Evolutionary conservation across 2,329 filamentous ascomycete genomes (phyloP), one percentile per base, ranked within the genome.

Genomic region (Chalaropsis thielavioides): DNA sequence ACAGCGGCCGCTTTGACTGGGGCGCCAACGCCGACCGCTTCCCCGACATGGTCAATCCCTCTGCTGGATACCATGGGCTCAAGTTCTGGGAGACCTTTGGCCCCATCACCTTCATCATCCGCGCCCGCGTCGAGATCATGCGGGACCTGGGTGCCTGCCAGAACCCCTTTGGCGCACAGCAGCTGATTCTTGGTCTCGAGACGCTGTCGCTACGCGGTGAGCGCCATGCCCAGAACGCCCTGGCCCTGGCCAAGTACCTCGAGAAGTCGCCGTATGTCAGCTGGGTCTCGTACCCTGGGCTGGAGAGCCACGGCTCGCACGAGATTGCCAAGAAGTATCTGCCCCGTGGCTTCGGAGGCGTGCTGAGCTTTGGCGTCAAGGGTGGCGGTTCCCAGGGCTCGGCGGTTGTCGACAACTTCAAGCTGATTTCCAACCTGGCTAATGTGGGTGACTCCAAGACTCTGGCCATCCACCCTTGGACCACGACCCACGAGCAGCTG

Each of bases 401-500:
- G 74, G 85, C 91, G 75, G 84, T 97, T 40, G 94, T 97, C 63
- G 94, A 99, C 76, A 85, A 85, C 70, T 95, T 99, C 79, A 94
- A 95, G 81, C 78, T 99, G 70, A 90, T 97, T 71, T 95, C 90
- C 19, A 96, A 97, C 76, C 79, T 97, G 70, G 94, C 94, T 66
- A 99, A 99, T 73, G 92, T 97, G 35, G 92, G 92, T 66, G 92
- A 97, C 74, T 89, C 89, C 61, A 97, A 97, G 82, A 95, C 92
- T 6, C 79, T 96, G 68, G 92, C 92, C 27, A 95, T 96, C 70
- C 92, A 96, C 76, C 92, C 92, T 24, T 96, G 91, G 90, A 89
- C 86, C 5, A 96, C 92, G 2, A 97, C 92, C 1, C 92, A 97
- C 75, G 89, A 95, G 79, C 92, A 97, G 78, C 81, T 97, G 66